phyloP scores from a whole-genome alignment of 2,329 filamentous ascomycete species.

The Aspergillus fischeri region DNA sequence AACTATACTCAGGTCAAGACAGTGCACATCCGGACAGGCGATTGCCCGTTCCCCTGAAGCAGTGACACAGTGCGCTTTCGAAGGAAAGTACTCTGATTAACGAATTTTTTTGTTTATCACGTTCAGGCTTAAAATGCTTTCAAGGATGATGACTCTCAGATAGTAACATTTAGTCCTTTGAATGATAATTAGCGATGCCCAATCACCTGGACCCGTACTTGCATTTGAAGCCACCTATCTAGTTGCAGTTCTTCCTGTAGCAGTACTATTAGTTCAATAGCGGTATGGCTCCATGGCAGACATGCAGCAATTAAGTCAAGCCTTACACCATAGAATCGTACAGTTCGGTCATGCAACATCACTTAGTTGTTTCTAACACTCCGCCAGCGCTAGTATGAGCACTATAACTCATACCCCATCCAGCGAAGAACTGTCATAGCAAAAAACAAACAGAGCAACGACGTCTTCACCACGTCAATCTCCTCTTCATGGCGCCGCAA shows the following conservation, averaged over 20 bases:
- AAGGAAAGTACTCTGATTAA: neutral
- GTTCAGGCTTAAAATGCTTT: neutral
- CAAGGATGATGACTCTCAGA: neutral
- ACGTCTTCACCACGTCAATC: constrained; percentile 19
- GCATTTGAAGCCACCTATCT: neutral
- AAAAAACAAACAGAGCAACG: constrained; percentile 16
- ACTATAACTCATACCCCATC: constrained; percentile 3
- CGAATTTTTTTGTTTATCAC: neutral
- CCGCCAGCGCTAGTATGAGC: no score
- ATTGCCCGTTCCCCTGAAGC: neutral
- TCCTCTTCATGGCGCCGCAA: constrained; percentile 12
- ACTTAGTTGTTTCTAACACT: no score
- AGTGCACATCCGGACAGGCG: constrained; percentile 14
- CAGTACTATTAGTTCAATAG: no score
- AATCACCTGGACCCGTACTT: neutral
- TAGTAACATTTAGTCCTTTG: neutral
- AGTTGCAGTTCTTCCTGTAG: neutral
- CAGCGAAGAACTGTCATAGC: constrained; percentile 16
- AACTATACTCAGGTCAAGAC: constrained; percentile 44
- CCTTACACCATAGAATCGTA: no score
- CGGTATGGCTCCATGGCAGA: no score
- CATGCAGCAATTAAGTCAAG: no score
- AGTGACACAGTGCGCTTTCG: neutral
- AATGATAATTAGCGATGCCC: neutral
- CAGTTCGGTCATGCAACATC: no score